A percentile compares a stretch with the other conserved stretches of the same genome.
These are phyloP conservation scores for Cystofilobasidium macerans DNA, from an alignment of 768 basidiomycete species.

Conservation along the genomic window DNA sequence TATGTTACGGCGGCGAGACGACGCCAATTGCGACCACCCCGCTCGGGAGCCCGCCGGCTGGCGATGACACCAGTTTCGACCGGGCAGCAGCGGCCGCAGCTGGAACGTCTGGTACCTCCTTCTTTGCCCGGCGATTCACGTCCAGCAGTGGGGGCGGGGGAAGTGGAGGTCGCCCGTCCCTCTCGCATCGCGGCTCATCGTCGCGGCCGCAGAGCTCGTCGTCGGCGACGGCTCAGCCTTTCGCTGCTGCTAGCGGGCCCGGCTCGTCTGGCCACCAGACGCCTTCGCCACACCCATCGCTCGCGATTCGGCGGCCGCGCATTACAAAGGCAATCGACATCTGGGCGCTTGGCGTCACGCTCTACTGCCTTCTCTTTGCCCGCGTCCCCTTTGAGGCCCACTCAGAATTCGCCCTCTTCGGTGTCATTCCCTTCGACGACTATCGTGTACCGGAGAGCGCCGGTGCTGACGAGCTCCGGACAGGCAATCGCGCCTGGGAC, in stretches of 20 bases:
- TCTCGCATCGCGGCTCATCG: no score
- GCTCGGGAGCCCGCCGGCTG: slow-evolving; percentile 10
- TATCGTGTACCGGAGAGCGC: slow-evolving; percentile 58
- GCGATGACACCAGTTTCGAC: slow-evolving; percentile 11
- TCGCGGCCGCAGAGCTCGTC: slow-evolving; percentile 4
- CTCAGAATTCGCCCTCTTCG: slow-evolving; percentile 68
- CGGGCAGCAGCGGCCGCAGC: slow-evolving; percentile 27
- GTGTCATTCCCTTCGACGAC: slow-evolving; percentile 63
- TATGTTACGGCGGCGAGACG: slow-evolving; percentile 53
- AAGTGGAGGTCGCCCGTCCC: background rate
- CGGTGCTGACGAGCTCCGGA: slow-evolving; percentile 57
- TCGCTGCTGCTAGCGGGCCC: no score
- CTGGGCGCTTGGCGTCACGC: slow-evolving; percentile 93
- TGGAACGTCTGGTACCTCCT: slow-evolving; percentile 5
- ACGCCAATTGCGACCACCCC: slow-evolving; percentile 27
- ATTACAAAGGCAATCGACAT: slow-evolving; percentile 92
- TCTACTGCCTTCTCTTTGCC: slow-evolving; percentile 89
- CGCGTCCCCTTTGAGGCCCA: slow-evolving; percentile 60
- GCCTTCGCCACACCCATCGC: background rate
- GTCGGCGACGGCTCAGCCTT: no score
- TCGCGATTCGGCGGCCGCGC: slow-evolving; percentile 34
- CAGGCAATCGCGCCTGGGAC: slow-evolving; percentile 48
- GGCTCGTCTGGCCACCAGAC: background rate
- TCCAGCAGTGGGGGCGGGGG: background rate
- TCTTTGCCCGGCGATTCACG: slow-evolving; percentile 9